A percentile compares a stretch with the other conserved stretches of the same genome.
phyloP scores from a whole-genome alignment of 306 rosid species.

The Nissolia schottii region DNA sequence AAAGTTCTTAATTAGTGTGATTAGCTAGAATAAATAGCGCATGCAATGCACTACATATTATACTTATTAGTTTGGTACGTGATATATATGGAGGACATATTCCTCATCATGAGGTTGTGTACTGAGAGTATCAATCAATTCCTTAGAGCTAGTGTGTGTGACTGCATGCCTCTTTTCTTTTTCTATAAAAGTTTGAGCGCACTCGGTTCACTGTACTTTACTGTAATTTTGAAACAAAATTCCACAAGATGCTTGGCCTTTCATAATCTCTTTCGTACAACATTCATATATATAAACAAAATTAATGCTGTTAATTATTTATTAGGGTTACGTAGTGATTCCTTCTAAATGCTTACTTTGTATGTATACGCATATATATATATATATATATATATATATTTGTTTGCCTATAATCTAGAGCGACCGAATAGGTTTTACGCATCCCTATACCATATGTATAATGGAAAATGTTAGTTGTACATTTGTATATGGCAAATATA shows the following conservation, averaged over 20 bases:
- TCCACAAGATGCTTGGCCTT: constrained; percentile 38
- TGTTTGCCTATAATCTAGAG: not conserved
- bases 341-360: too few relatives aligned
- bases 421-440: too few relatives aligned
- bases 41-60: too few relatives aligned
- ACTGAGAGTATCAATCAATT: constrained; percentile 36
- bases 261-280: not conserved
- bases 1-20: not conserved
- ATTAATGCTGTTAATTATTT: not conserved
- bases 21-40: not conserved
- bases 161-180: constrained; percentile 31
- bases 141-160: constrained; percentile 27
- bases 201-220: constrained; percentile 25
- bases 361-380: not conserved
- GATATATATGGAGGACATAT: constrained; percentile 40
- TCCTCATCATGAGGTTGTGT: constrained; percentile 33
- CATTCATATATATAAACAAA: not conserved
- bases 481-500: too few relatives aligned
- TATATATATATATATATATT: not conserved
- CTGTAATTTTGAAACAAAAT: constrained; percentile 20
- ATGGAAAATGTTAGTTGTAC: too few relatives aligned
- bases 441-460: too few relatives aligned
- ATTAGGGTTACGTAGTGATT: constrained; percentile 11
- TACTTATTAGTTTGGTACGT: constrained; percentile 20
- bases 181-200: constrained; percentile 29